Base-by-base conservation (phyloP, 768 basidiomycete genomes). In the Pisolithus sp. region DNA sequence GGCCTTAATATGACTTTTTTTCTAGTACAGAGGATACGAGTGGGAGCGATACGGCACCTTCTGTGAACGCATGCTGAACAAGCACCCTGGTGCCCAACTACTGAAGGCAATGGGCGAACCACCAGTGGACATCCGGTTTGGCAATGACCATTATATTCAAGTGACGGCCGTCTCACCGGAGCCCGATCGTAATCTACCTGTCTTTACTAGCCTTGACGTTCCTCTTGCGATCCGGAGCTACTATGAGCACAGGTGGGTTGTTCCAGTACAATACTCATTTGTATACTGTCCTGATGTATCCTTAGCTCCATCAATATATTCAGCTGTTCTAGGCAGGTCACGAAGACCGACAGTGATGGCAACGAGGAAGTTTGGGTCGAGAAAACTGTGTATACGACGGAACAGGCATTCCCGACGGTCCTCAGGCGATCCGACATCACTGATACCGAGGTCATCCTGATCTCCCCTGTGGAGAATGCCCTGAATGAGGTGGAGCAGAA, bases 21-120 rank as follows among this genome's bases (percentile, higher is more conserved):
- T 43, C 42, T 43, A 93, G 90, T 94, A 94, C 66, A 90, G 95
- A 42, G 95, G 93, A 2, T 89, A 84, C 62, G 92, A 93, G 62
- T 93, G 89, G 92, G 94, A 98, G 71, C 93, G 90, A 61, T 92
- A 84, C 55, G 85, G 85, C 7, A 80, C 86, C 3, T 92, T 89
- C 72, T 91, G 90, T 68, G 93, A 97, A 66, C 76, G 88, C 36
- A 89, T 96, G 83, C 80, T 93, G 49, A 86, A 83, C 67, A 95
- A 94, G 65, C 89, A 93, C 68, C 85, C 89, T 4, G 83, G 83
- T 20, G 89, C 93, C 5, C 86, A 86, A 52, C 68, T 96, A 9
- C 69, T 95, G 44, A 89, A 85, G 62, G 75, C 73, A 2, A 73
- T 77, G 34, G 81, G 85, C 18, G 87, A 94, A 45, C 90, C 93